Evolutionary conservation across 1,284 basidiomycete genomes (phyloP), one percentile per base, ranked within the genome.

Genomic region (Porodaedalea pini): DNA sequence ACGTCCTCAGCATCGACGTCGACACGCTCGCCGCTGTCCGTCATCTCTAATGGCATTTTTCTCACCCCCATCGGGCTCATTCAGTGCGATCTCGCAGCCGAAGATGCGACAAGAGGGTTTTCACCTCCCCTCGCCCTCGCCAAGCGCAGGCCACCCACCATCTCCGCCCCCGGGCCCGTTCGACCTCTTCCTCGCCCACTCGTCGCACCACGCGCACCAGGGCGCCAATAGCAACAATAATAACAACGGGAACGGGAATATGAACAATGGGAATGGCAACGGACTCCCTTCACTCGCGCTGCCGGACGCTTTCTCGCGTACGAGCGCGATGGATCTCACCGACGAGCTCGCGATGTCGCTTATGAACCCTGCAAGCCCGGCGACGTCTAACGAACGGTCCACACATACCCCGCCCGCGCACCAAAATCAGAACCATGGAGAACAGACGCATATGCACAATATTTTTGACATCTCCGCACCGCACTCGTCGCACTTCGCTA

Each of bases 381-480:
- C 27, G 47, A 61, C 69, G 51, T 73, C 75, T 10, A 73, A 78
- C 59, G 77, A 74, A 61, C 71, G 73, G 51, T 73, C 73, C 3
- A 73, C 73, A 4, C 72, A 75, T 29, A 60, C 57, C 64, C 71
- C 15, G 61, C 64, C 60, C 8, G 54, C 61, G 8, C 55, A 54
- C 21, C 55, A 59, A 32, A 25, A 55, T 31, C 57, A 63, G 39
- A 39, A 25, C 11, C 54, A 63, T 34, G 71, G 17, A 39, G 39
- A 34, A 19, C 68, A 68, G 27, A 44, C 70, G 67, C 62, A 65
- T 74, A 77, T 82, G 3, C 86, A 87, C 74, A 85, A 86, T 70
- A 86, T 88, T 66, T 88, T 88, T 53, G 86, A 88, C 70, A 82
- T 87, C 68, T 77, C 78, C 55, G 77, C 78, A 1, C 76, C 78